These are phyloP conservation scores for Zasmidium cellare DNA, from an alignment of 2,329 filamentous ascomycete species.

Conservation along the genomic window DNA sequence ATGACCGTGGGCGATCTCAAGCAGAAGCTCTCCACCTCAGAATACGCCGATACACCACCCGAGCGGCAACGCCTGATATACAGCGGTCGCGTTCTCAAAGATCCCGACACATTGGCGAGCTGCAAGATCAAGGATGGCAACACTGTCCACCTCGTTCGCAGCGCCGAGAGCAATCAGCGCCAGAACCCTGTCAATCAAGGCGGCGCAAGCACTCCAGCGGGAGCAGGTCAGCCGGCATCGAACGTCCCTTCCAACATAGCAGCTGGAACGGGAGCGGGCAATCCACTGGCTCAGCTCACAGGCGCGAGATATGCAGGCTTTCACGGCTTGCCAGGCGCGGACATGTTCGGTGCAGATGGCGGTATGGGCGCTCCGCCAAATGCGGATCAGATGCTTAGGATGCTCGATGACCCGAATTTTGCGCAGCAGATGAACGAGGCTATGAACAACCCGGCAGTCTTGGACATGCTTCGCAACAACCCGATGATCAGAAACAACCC, in stretches of 20 bases:
- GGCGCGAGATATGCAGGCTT: conserved; percentile 93
- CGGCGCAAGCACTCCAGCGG: conserved; percentile 38
- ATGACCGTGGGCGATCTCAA: conserved; percentile 85
- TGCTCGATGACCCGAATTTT: conserved; percentile 87
- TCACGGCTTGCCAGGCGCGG: conserved; percentile 80
- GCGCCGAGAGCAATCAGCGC: conserved; percentile 80
- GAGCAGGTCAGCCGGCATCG: conserved; percentile 52
- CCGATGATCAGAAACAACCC: conserved; percentile 85
- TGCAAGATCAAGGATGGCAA: conserved; percentile 97
- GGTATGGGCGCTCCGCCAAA: conserved; percentile 88
- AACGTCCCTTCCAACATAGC: conserved; percentile 76
- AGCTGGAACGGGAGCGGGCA: conserved; percentile 75
- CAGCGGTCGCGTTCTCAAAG: conserved; percentile 94
- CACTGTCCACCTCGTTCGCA: conserved; percentile 95
- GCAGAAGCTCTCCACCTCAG: conserved; percentile 75
- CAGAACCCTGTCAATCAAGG: conserved; percentile 56
- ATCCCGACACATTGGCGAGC: conserved; percentile 76
- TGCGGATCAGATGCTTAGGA: conserved; percentile 76
- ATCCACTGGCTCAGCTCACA: conserved; percentile 85
- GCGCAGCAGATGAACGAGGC: conserved; percentile 89
- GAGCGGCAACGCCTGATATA: conserved; percentile 96
- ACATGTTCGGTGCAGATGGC: conserved; percentile 90
- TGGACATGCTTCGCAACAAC: conserved; percentile 71
- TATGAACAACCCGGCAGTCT: conserved; percentile 88
- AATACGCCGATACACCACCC: conserved; percentile 82